Evolutionary conservation across 2,329 filamentous ascomycete species (phyloP).

Genomic region (Penicillium sp.): DNA sequence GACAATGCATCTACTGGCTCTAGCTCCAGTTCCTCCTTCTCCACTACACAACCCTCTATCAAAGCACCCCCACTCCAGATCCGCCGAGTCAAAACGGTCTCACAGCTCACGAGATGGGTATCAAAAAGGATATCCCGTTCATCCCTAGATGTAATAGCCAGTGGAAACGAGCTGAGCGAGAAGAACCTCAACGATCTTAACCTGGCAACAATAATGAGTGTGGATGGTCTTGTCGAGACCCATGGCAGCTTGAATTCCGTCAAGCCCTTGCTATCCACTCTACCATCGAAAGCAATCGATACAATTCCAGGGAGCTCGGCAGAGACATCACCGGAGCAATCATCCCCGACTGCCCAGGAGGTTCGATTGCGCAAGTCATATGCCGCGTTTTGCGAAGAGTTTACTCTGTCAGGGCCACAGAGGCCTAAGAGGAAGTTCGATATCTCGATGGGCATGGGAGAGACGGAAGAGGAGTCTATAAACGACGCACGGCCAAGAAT

Average conservation of each 20-base stretch:
- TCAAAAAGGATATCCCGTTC: conserved; percentile 15
- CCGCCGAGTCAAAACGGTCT: conserved; percentile 11
- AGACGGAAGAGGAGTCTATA: background rate
- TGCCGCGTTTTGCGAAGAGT: conserved; percentile 14
- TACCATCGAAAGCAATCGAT: background rate
- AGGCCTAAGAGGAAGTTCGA: conserved; percentile 6
- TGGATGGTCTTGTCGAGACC: background rate
- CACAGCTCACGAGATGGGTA: conserved; percentile 12
- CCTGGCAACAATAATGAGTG: background rate
- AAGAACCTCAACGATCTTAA: conserved; percentile 12
- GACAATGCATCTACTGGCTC: conserved; percentile 16
- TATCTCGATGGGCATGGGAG: conserved; percentile 5
- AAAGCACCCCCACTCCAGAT: conserved; percentile 1
- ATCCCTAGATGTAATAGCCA: background rate
- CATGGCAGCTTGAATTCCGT: background rate
- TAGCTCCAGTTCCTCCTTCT: conserved; percentile 6
- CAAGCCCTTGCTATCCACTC: background rate
- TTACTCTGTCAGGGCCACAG: conserved; percentile 10
- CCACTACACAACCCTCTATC: conserved; percentile 2
- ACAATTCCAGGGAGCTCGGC: conserved; percentile 3
- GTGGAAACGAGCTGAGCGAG: conserved; percentile 9
- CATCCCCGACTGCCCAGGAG: conserved; percentile 4
- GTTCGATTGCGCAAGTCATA: conserved; percentile 10
- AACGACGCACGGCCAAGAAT: background rate
- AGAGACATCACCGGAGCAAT: background rate